Evolutionary conservation across 2,329 filamentous ascomycete genomes (phyloP).

Genomic region (Pseudophaeomoniella oleicola): DNA sequence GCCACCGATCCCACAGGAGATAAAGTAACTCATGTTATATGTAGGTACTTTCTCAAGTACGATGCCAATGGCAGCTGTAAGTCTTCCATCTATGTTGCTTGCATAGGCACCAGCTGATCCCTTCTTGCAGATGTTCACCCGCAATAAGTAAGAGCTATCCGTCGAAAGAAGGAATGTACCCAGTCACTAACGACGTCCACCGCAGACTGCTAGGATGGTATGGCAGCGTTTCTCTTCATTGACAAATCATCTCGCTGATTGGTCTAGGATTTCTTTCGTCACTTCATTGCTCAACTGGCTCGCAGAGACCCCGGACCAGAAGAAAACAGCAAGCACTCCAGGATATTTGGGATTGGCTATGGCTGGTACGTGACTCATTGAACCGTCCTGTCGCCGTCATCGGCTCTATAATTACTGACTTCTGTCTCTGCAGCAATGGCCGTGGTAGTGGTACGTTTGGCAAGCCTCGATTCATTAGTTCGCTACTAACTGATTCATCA

Average conservation of each 20-base stretch:
- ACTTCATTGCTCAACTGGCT: conserved; percentile 34
- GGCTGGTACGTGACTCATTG: conserved; percentile 44
- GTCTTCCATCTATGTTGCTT: conserved; percentile 14
- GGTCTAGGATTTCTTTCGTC: conserved; percentile 28
- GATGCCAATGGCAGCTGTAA: conserved; percentile 78
- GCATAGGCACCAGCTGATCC: too few relatives aligned
- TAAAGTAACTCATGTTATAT: too few relatives aligned
- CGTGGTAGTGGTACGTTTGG: conserved; percentile 32
- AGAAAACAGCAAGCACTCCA: conserved; percentile 52
- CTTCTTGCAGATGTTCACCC: conserved; percentile 59
- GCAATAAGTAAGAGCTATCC: conserved; percentile 53
- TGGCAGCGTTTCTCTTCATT: conserved; percentile 8
- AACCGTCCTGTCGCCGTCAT: background rate
- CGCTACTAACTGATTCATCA: conserved; percentile 10
- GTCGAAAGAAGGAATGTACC: conserved; percentile 3
- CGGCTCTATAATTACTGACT: conserved; percentile 2
- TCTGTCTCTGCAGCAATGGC: conserved; percentile 38
- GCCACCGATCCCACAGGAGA: too few relatives aligned
- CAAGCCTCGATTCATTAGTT: conserved; percentile 2
- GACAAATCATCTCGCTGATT: background rate
- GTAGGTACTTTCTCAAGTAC: conserved; percentile 57
- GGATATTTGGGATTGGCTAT: conserved; percentile 63
- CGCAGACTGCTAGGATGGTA: conserved; percentile 47
- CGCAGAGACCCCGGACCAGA: conserved; percentile 32
- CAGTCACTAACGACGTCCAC: conserved; percentile 7